Evolutionary conservation across 2,329 filamentous ascomycete genomes (phyloP).

Genomic region (Colletotrichum cuscutae): DNA sequence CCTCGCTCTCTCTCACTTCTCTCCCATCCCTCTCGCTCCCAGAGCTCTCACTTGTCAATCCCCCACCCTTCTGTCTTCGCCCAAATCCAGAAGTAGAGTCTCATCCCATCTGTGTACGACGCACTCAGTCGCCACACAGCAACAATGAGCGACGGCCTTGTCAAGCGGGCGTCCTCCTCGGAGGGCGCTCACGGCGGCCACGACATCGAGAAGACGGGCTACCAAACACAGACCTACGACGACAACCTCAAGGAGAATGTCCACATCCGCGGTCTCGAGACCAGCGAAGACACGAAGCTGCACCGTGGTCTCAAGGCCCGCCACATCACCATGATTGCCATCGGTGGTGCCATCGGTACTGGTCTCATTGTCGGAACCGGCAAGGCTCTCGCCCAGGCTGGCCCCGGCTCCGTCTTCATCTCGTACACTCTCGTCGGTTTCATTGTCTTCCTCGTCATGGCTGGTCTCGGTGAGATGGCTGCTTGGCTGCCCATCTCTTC

Average conservation of each 20-base stretch:
- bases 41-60: conserved; percentile 17
- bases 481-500: conserved; percentile 81
- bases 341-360: conserved; percentile 79
- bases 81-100: background rate
- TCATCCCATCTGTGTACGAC: conserved; percentile 7
- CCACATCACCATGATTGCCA: conserved; percentile 72
- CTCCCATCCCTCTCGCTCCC: conserved; percentile 22
- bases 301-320: conserved; percentile 65
- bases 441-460: conserved; percentile 85
- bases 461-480: conserved; percentile 85
- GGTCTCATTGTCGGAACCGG: conserved; percentile 78
- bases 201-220: conserved; percentile 41
- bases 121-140: background rate
- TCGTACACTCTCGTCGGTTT: conserved; percentile 76
- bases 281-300: conserved; percentile 57
- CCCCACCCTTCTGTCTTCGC: background rate
- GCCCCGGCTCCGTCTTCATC: conserved; percentile 76
- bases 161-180: conserved; percentile 44
- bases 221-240: conserved; percentile 35
- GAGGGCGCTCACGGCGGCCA: conserved; percentile 34
- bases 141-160: conserved; percentile 39
- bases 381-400: conserved; percentile 62
- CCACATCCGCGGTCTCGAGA: conserved; percentile 60
- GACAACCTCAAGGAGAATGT: conserved; percentile 41
- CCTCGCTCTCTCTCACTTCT: background rate